phyloP scores from a whole-genome alignment of 202 grass and related monocot species.

The Carex arenaria region DNA sequence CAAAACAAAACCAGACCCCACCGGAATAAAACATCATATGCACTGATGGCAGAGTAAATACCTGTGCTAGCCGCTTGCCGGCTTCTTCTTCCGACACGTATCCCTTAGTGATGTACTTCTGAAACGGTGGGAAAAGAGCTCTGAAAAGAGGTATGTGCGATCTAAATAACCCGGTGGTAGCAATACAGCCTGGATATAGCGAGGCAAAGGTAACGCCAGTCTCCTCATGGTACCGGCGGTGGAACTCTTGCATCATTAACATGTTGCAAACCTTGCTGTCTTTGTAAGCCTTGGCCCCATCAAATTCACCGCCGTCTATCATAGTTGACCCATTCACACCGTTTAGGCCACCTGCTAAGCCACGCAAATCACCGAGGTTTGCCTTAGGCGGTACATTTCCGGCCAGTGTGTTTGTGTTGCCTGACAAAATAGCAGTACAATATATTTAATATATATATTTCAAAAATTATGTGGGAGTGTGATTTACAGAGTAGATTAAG shows the following conservation, averaged over 20 bases:
- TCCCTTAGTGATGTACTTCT: conserved; percentile 98
- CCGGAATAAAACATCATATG: neutral
- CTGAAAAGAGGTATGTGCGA: conserved; percentile 86
- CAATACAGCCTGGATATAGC: conserved; percentile 94
- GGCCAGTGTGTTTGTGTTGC: conserved; percentile 85
- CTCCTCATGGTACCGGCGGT: conserved; percentile 80
- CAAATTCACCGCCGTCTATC: conserved; percentile 87
- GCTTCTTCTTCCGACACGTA: conserved; percentile 93
- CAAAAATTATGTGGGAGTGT: neutral
- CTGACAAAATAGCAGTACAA: conserved; percentile 23
- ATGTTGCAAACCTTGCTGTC: conserved; percentile 99
- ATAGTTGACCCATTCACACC: conserved; percentile 53
- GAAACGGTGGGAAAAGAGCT: conserved; percentile 81
- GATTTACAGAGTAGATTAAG: neutral
- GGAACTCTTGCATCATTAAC: conserved; percentile 99
- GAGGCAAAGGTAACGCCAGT: conserved; percentile 85
- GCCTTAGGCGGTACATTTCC: conserved; percentile 94
- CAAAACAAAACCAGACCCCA: neutral
- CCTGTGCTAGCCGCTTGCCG: conserved; percentile 88
- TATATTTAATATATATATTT: neutral
- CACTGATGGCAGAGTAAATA: neutral
- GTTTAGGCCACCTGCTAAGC: conserved; percentile 63
- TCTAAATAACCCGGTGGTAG: conserved; percentile 82
- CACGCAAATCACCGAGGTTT: conserved; percentile 75
- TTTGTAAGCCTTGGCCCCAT: conserved; percentile 98